These are phyloP conservation scores for Globisporangium rhizosaccharum DNA, from an alignment of 352 stramenopile genomes.

Conservation along the genomic window DNA sequence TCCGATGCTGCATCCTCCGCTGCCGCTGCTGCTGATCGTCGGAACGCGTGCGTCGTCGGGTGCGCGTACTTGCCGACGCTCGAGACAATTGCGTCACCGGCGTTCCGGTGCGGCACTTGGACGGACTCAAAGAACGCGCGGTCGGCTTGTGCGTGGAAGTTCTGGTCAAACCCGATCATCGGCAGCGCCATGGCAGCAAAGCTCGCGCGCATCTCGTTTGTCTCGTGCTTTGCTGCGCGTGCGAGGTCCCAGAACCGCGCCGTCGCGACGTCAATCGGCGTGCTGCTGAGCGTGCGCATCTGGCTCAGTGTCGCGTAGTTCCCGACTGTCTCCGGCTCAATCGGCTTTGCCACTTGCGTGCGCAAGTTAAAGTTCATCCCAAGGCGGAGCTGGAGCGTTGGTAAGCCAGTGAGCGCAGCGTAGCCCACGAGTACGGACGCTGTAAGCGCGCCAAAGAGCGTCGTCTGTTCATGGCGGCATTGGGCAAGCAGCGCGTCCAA, in stretches of 20 bases:
- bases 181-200: background rate
- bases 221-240: conserved; percentile 7
- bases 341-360: conserved; percentile 10
- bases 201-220: conserved; percentile 1
- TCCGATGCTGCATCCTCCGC: background rate
- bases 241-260: conserved; percentile 15
- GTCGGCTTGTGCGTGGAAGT: conserved; percentile 1
- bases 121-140: conserved; percentile 3
- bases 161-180: background rate
- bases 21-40: background rate
- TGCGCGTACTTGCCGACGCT: conserved; percentile 11
- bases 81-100: conserved; percentile 7
- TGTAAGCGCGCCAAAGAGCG: conserved; percentile 27
- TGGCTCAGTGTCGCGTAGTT: conserved; percentile 16
- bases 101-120: background rate
- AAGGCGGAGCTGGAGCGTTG: conserved; percentile 19
- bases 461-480: conserved; percentile 25
- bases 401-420: conserved; percentile 3
- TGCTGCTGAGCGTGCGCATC: background rate
- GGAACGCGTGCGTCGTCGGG: background rate
- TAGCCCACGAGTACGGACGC: conserved; percentile 23
- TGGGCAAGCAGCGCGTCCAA: conserved; percentile 18
- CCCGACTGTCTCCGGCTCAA: conserved; percentile 21
- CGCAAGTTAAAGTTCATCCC: conserved; percentile 15
- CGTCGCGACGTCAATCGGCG: background rate